Evolutionary conservation across 2,329 filamentous ascomycete species (phyloP).

Genomic region (Pseudogymnoascus sp.): DNA sequence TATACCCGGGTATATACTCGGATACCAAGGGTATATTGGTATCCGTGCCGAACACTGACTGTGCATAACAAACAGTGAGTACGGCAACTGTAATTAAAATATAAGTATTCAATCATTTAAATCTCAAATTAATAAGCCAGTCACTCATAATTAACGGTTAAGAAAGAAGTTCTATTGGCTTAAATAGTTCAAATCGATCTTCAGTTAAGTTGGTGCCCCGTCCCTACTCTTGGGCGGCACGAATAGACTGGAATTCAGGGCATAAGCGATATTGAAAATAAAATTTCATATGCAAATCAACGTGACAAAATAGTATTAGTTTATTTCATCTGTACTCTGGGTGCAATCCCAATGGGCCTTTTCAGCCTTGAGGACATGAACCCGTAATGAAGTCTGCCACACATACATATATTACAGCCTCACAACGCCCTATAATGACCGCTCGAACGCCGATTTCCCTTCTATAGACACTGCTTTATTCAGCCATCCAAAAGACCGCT

Average conservation of each 20-base stretch:
- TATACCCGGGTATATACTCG: not conserved
- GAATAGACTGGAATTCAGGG: too few species aligned
- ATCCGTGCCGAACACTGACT: not conserved
- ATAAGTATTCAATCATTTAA: too few species aligned
- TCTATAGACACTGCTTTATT: not conserved
- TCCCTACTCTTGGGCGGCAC: too few species aligned
- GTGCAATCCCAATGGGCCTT: not conserved
- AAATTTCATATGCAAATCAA: not conserved
- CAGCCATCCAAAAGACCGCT: conserved; percentile 69
- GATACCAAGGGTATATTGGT: not conserved
- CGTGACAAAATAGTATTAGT: not conserved
- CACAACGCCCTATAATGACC: conserved; percentile 10
- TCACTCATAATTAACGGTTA: too few species aligned
- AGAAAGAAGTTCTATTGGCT: too few species aligned
- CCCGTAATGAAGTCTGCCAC: conserved; percentile 3
- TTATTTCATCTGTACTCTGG: conserved; percentile 3
- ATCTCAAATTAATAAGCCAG: too few species aligned
- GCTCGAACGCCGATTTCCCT: conserved; percentile 10
- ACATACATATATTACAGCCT: conserved; percentile 8
- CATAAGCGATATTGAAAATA: too few species aligned
- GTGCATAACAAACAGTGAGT: too few species aligned
- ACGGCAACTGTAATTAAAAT: too few species aligned
- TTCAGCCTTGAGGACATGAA: not conserved
- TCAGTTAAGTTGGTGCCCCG: too few species aligned
- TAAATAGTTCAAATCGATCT: too few species aligned